Evolutionary conservation across 1,284 basidiomycete genomes (phyloP).

Genomic region (Phellopilus nigrolimitatus): DNA sequence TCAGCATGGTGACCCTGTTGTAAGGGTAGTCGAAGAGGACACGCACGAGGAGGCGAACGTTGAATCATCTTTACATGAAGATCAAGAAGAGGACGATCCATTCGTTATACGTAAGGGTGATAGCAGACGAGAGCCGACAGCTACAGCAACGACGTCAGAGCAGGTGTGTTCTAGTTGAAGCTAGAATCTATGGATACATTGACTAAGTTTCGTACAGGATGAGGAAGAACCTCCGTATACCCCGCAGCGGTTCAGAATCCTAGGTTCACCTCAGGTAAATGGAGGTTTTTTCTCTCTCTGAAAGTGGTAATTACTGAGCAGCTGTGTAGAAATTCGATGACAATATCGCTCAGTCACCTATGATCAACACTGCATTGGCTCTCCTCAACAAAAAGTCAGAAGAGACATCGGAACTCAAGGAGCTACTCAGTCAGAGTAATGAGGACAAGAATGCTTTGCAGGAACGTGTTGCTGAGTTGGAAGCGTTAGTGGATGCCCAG

Average conservation of each 20-base stretch:
- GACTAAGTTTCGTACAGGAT: slow-evolving; percentile 4
- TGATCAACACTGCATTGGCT: slow-evolving; percentile 30
- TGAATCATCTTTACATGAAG: slow-evolving; percentile 7
- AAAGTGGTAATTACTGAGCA: not conserved
- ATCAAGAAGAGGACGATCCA: slow-evolving; percentile 13
- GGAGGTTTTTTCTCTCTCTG: not conserved
- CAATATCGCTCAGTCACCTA: slow-evolving; percentile 26
- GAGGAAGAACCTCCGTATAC: slow-evolving; percentile 7
- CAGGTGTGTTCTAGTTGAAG: slow-evolving; percentile 6
- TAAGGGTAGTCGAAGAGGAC: not conserved
- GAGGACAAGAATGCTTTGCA: slow-evolving; percentile 7
- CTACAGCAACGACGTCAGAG: slow-evolving; percentile 13
- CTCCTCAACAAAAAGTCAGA: slow-evolving; percentile 35
- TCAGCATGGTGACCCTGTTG: not conserved
- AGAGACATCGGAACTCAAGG: slow-evolving; percentile 32
- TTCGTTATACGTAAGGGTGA: not conserved
- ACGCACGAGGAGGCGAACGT: slow-evolving; percentile 5
- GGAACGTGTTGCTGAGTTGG: slow-evolving; percentile 12
- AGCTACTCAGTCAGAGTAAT: slow-evolving; percentile 5
- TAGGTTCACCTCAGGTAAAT: slow-evolving; percentile 15
- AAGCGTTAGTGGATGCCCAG: slow-evolving; percentile 10
- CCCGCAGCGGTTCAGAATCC: slow-evolving; percentile 9
- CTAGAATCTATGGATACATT: not conserved
- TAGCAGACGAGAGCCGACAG: not conserved
- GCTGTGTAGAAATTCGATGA: slow-evolving; percentile 10